Evolutionary conservation across 192 early-diverging fungal species (phyloP), one percentile per base, ranked within the genome.

Genomic region (Linnemannia zychae): DNA sequence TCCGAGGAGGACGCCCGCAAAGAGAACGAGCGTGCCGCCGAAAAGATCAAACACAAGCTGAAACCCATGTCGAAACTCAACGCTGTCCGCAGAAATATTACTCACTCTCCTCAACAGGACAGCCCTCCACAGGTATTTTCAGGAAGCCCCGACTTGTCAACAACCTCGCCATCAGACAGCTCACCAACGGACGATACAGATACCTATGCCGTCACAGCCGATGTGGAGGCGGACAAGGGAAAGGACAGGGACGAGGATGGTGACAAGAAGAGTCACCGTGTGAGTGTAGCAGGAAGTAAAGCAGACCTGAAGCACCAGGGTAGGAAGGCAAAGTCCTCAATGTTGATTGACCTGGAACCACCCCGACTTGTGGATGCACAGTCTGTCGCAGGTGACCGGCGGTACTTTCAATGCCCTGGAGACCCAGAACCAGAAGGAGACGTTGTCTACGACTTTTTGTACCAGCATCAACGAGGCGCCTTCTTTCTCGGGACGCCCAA

Each of bases 401-500:
- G 82, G 9, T 84, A 68, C 48, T 84, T 79, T 28, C 76, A 75
- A 48, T 47, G 66, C 65, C 60, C 67, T 4, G 53, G n/a, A 7
- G 82, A 84, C 24, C 72, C 72, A 4, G 31, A 68, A 12, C 77
- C 72, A 1, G 82, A 84, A 53, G 82, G 82, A 7, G 82, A 84
- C 37, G 78, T 84, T 63, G 77, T 84, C 3, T 84, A 84, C 60
- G 82, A 84, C 20, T 75, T 84, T 71, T 68, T 84, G 22, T 84
- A 84, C 47, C 82, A 84, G 33, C 82, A 84, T 12, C 77, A 84
- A 33, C 76, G 82, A 33, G 82, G 82, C 3, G 76, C 77, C 37
- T 81, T 79, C 75, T 80, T 78, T 71, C 72, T 87, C 46, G 89
- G 87, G 18, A 78, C 74, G 60, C 88, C 80, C 77, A 89, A 66